phyloP scores from a whole-genome alignment of 495 filamentous ascomycete species.

The Thozetella sp. region DNA sequence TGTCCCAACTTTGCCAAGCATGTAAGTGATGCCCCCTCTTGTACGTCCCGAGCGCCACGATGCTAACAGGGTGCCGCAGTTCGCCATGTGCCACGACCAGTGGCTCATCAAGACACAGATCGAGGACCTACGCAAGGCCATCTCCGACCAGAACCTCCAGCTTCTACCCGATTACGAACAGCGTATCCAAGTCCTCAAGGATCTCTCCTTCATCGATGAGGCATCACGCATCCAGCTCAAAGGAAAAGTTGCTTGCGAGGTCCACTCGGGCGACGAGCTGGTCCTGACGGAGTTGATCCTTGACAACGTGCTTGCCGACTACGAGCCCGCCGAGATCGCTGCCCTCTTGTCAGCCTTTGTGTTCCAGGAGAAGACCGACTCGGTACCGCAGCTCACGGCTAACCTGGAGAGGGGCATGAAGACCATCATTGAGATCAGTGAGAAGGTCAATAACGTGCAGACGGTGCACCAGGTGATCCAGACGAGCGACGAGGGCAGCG shows the following conservation, averaged over 20 bases:
- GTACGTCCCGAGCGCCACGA: background rate
- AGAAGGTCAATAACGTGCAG: constrained; percentile 88
- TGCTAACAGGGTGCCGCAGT: constrained; percentile 31
- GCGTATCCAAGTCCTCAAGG: constrained; percentile 86
- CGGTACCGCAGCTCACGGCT: constrained; percentile 78
- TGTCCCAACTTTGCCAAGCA: constrained; percentile 86
- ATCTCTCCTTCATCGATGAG: constrained; percentile 87
- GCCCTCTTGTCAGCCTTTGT: constrained; percentile 93
- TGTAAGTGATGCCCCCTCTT: constrained; percentile 48
- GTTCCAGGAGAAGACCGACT: constrained; percentile 97
- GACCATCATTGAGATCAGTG: constrained; percentile 83
- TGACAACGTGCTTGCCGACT: constrained; percentile 94
- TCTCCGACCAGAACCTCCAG: constrained; percentile 96
- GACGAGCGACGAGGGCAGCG: constrained; percentile 83
- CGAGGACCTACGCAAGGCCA: constrained; percentile 75
- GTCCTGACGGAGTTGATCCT: constrained; percentile 94
- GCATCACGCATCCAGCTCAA: constrained; percentile 86
- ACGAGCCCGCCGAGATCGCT: constrained; percentile 95
- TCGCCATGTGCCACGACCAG: constrained; percentile 91
- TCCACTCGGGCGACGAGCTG: constrained; percentile 97
- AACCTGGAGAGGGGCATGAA: constrained; percentile 82
- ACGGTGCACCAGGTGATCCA: constrained; percentile 88
- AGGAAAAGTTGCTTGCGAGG: constrained; percentile 97
- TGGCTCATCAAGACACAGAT: constrained; percentile 95
- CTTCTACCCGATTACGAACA: constrained; percentile 98